These are phyloP conservation scores for Schizonepeta tenuifolia DNA, from an alignment of 257 asterid species.

Conservation along the genomic window DNA sequence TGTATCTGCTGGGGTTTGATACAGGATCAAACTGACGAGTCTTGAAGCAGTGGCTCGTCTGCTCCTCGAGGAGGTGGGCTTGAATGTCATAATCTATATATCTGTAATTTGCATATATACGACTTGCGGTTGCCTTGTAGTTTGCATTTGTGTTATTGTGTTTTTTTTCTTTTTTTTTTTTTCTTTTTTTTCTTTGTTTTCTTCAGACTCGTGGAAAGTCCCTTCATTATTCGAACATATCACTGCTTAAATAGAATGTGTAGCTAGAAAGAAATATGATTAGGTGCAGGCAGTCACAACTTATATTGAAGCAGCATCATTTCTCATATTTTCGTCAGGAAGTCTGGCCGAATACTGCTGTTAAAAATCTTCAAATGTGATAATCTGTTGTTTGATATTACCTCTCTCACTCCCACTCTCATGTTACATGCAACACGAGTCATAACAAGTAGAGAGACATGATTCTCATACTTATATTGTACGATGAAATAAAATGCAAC, in stretches of 20 bases:
- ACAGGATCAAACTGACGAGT: conserved; percentile 59
- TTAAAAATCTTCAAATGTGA: not conserved
- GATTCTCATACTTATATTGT: too few relatives aligned
- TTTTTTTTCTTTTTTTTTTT: too few relatives aligned
- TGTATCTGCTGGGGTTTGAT: conserved; percentile 19
- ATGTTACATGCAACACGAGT: too few relatives aligned
- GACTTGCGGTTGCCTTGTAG: conserved; percentile 33
- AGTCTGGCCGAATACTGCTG: not conserved
- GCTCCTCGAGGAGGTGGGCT: conserved; percentile 48
- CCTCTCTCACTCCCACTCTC: not conserved
- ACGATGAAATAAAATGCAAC: too few relatives aligned
- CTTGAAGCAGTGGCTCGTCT: conserved; percentile 39
- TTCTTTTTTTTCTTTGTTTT: too few relatives aligned
- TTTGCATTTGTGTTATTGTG: conserved; percentile 30
- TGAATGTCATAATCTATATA: conserved; percentile 40
- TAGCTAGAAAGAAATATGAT: not conserved
- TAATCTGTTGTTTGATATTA: not conserved
- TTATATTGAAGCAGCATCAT: not conserved
- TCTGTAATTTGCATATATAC: conserved; percentile 47
- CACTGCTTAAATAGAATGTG: conserved; percentile 16
- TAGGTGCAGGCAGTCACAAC: not conserved
- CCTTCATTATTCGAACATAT: conserved; percentile 5
- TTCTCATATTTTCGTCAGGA: not conserved
- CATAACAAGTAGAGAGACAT: too few relatives aligned
- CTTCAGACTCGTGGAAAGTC: conserved; percentile 27